Base-by-base conservation (phyloP, 306 rosid species). In the Styphnolobium japonicum region DNA sequence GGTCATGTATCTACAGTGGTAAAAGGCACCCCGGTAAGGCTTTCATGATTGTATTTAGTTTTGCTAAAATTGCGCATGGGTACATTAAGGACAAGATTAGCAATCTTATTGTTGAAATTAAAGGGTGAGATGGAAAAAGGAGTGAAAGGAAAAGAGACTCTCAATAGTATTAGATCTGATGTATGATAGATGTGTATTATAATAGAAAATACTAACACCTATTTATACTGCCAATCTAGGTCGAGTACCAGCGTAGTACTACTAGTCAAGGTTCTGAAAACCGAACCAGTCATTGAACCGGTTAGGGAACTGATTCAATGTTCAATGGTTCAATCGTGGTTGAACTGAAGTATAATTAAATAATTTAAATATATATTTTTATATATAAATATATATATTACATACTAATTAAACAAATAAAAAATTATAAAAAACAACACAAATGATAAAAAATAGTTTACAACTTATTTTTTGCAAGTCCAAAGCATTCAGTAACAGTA, bases 11-110 rank as follows among this genome's bases (percentile, higher is more conserved):
- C 98, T 18, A 96, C 99, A 0, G 94, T 91, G n/a, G 99, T 96
- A 73, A 93, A 92, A 80, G 99, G 99, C 57, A 96, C 98, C 5
- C 99, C 99, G 39, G 99, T 96, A 91, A 82, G 89, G 67, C 45
- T 68, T 74, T 78, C 57, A 11, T 48, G 14, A 7, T 64, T 63
- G n/a, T 2, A 51, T 71, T 71, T 48, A 49, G 12, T 57, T 69
- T 22, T 51, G 22, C 51, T 31, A 73, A 65, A 62, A 31, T 69
- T 49, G 42, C 6, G 31, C 66, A 1, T 7, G 7, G 61, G 45
- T 34, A 64, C 7, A 11, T 12, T 3, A 25, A 34, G 37, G 71
- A 56, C 58, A 64, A 10, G 40, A 55, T 72, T 57, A 52, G 25
- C 10, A 68, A 18, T 37, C 53, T 23, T 45, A 37, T 31, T 68